Base-by-base conservation (phyloP, 164 flowering plant species). In the Platanus orientalis region DNA sequence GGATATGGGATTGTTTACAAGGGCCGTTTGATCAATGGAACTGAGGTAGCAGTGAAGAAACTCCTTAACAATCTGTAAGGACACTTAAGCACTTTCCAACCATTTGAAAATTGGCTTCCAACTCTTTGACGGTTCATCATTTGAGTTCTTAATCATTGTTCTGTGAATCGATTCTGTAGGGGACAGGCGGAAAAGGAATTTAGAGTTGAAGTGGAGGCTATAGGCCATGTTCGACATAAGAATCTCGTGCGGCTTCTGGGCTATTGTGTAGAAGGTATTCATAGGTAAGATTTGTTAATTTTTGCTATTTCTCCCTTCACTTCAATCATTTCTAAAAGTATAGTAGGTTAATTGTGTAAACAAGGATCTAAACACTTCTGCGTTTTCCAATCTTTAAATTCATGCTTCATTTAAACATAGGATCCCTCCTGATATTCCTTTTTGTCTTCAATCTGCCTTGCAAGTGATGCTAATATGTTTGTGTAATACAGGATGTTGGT, bases 401-500 rank as follows among this genome's bases (percentile, higher is more conserved):
- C 16, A 16, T 45, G 4, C 12, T 25, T 53, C 10, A 1, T 36
- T 36, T 36, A 36, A 1, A 14, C 42, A 36, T 36, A 36, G 42
- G 42, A 7, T 36, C 42, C 42, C 10, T 7, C 42, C 42, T 36
- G 9, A 7, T 7, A 36, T 14, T 36, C 42, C 12, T 11, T 27
- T 26, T 27, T 53, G 9, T 53, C 20, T 53, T 53, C 32, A 53
- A 52, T 26, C 29, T 53, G 5, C 7, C 56, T 53, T 7, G n/a
- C n/a, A 26, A 1, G 27, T 26, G 30, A 53, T 53, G 6, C 58
- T 52, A 4, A 52, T 53, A 6, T 14, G 17, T 52, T 36, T 53
- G 7, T 24, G 24, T 34, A 16, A 21, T 12, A n/a, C 58, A 72
- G 76, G 69, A 58, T 68, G 69, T 64, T 72, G 53, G 72, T 72